Evolutionary conservation across 2,329 filamentous ascomycete genomes (phyloP).

Genomic region (Xylaria sp.): DNA sequence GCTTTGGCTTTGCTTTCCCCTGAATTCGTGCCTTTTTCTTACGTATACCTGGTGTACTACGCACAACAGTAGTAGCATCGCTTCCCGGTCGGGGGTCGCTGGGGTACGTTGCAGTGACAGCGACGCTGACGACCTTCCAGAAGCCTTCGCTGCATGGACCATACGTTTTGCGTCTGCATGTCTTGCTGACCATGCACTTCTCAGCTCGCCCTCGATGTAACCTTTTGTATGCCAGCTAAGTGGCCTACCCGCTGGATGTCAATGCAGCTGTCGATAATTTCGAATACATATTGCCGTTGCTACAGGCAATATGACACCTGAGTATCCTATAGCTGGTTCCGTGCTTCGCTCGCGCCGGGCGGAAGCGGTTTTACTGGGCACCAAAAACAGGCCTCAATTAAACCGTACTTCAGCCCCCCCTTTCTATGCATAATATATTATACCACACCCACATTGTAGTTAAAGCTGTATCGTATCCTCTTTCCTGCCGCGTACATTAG

Average conservation of each 20-base stretch:
- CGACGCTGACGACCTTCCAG: slow-evolving; percentile 34
- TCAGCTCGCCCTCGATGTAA: slow-evolving; percentile 33
- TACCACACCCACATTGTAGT: background rate
- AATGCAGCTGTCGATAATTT: slow-evolving; percentile 20
- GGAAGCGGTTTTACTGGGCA: too few species aligned
- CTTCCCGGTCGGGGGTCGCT: slow-evolving; percentile 17
- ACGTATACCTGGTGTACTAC: too few species aligned
- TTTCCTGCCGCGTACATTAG: too few species aligned
- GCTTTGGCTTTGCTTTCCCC: background rate
- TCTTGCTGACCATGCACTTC: slow-evolving; percentile 34
- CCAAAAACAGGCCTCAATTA: too few species aligned
- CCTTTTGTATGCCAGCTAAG: slow-evolving; percentile 1
- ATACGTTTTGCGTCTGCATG: slow-evolving; percentile 35
- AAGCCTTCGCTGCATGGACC: slow-evolving; percentile 37
- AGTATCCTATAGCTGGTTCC: background rate
- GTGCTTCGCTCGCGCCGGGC: background rate
- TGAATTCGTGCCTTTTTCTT: background rate
- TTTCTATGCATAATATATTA: background rate
- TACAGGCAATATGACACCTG: background rate
- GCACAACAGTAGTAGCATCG: too few species aligned
- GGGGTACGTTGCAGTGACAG: slow-evolving; percentile 33
- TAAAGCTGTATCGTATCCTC: background rate
- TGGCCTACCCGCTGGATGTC: background rate
- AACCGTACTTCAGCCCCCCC: too few species aligned
- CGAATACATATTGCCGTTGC: background rate